These are phyloP conservation scores for Ophiocordyceps robertsii DNA, from an alignment of 2,329 filamentous ascomycete genomes.

Conservation along the genomic window DNA sequence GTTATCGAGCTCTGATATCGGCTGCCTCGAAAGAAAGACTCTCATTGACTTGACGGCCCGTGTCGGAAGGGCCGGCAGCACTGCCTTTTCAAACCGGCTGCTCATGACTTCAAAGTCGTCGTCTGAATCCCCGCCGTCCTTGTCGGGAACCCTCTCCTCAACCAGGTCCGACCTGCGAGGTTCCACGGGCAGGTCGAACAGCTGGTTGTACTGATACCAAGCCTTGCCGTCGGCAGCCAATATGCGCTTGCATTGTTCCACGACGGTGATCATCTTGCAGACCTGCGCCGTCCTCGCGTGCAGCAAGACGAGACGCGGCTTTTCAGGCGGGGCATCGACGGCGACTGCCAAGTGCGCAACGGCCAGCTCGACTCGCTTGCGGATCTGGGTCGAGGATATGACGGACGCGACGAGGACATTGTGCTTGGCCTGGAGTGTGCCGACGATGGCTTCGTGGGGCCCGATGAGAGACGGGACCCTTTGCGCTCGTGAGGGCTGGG, in stretches of 20 bases:
- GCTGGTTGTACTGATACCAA: conserved; percentile 45
- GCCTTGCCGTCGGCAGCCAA: conserved; percentile 30
- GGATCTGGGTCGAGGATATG: conserved; percentile 46
- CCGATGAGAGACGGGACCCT: conserved; percentile 12
- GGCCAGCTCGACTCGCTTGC: conserved; percentile 34
- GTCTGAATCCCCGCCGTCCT: conserved; percentile 12
- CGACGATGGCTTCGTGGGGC: conserved; percentile 28
- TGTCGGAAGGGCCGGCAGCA: conserved; percentile 30
- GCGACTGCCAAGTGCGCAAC: conserved; percentile 21
- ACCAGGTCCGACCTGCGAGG: conserved; percentile 19
- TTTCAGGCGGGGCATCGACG: conserved; percentile 14
- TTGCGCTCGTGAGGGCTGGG: conserved; percentile 3
- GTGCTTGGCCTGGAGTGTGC: conserved; percentile 30
- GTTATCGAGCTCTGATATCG: conserved; percentile 40
- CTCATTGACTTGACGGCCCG: conserved; percentile 41
- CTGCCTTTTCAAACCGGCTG: conserved; percentile 40
- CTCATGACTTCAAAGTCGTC: conserved; percentile 45
- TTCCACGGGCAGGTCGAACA: conserved; percentile 31
- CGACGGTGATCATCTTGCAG: conserved; percentile 54
- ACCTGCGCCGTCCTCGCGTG: conserved; percentile 37
- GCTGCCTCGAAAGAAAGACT: conserved; percentile 40
- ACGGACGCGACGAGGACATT: conserved; percentile 39
- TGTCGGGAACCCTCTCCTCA: conserved; percentile 28
- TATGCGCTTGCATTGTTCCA: conserved; percentile 50
- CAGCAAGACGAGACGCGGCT: conserved; percentile 28